Conservation (phyloP, 1,139 yeast species). For the Blastobotrys buckinghamii region DNA sequence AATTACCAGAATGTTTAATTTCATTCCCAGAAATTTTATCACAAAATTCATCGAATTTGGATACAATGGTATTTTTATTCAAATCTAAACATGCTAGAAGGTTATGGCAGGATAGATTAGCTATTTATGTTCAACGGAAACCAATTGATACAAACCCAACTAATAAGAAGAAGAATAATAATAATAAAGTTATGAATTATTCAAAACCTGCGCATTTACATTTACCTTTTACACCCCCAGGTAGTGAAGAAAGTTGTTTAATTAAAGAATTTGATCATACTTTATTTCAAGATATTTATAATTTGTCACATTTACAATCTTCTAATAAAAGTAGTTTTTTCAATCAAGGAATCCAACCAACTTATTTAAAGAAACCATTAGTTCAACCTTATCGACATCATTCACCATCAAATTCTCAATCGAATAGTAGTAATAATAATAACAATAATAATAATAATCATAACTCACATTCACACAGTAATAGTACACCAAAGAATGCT, state of each 20-base stretch:
- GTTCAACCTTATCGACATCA: not conserved
- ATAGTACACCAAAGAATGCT: not conserved
- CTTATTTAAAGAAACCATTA: not conserved
- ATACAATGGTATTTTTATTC: conserved; percentile 11
- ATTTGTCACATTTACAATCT: not conserved
- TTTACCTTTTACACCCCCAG: conserved; percentile 1
- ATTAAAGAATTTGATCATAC: conserved; percentile 3
- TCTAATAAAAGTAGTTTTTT: not conserved
- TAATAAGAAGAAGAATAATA: too few relatives aligned
- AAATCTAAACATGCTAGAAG: conserved; percentile 5
- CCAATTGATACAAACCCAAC: conserved; percentile 8
- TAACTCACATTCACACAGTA: not conserved
- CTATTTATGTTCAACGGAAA: conserved; percentile 10
- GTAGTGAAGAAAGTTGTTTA: not conserved
- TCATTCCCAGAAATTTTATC: conserved; percentile 5
- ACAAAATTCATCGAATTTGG: conserved; percentile 3
- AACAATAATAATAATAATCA: not conserved
- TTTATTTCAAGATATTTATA: conserved; percentile 7
- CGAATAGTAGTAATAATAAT: not conserved
- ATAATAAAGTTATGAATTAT: not conserved
- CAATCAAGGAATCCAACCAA: not conserved
- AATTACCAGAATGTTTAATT: conserved; percentile 4
- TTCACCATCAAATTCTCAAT: not conserved
- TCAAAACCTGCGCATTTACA: conserved; percentile 5
- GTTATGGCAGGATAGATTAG: conserved; percentile 14